Conservation (phyloP, 1,284 basidiomycete genomes). For the Meripilus lineatus region DNA sequence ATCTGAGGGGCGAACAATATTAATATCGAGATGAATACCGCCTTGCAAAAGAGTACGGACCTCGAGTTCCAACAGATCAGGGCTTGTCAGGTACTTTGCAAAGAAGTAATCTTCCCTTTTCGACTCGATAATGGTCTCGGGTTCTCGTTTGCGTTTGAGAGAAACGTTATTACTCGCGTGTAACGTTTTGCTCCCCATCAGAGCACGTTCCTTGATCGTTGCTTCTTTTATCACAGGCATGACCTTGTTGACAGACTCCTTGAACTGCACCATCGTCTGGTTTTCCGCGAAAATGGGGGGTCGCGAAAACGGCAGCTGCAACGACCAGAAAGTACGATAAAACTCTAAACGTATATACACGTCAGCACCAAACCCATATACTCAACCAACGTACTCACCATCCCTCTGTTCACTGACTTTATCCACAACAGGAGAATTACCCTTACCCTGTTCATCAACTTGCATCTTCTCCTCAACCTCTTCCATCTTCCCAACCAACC, state of each 20-base stretch:
- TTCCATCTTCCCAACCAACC: slow-evolving; percentile 22
- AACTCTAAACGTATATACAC: slow-evolving; percentile 47
- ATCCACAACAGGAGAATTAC: slow-evolving; percentile 2
- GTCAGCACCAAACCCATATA: slow-evolving; percentile 1
- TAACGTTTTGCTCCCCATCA: slow-evolving; percentile 65
- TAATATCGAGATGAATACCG: neutral
- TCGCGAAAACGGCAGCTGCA: slow-evolving; percentile 74
- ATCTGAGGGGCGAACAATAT: slow-evolving; percentile 42
- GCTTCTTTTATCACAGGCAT: slow-evolving; percentile 78
- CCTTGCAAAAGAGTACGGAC: slow-evolving; percentile 33
- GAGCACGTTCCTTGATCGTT: slow-evolving; percentile 74
- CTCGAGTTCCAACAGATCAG: slow-evolving; percentile 83
- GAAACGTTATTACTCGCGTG: slow-evolving; percentile 30
- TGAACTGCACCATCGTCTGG: slow-evolving; percentile 55
- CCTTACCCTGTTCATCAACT: slow-evolving; percentile 6
- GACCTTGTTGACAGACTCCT: slow-evolving; percentile 62
- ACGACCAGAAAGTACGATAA: slow-evolving; percentile 81
- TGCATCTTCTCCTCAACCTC: slow-evolving; percentile 7
- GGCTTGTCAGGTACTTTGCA: slow-evolving; percentile 86
- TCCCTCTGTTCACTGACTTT: slow-evolving; percentile 44
- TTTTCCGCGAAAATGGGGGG: slow-evolving; percentile 58
- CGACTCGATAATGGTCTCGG: slow-evolving; percentile 42
- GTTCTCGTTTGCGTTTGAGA: slow-evolving; percentile 63
- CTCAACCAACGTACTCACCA: slow-evolving; percentile 36
- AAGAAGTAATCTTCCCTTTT: slow-evolving; percentile 76